Evolutionary conservation across 257 asterid species (phyloP), one percentile per base, ranked within the genome.

Genomic region (Salvia splendens): DNA sequence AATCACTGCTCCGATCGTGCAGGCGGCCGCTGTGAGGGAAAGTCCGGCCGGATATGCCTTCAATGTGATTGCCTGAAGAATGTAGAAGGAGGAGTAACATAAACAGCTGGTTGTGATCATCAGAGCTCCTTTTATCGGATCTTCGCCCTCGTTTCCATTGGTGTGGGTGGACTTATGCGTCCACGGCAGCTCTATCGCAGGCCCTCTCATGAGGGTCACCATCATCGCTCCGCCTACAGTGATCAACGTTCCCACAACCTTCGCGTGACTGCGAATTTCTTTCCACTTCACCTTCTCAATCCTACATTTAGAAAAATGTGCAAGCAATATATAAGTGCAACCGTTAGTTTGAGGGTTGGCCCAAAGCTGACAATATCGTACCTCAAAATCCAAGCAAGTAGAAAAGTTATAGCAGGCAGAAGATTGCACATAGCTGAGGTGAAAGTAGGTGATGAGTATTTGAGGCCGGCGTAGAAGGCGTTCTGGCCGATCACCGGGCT

Each of bases 401-500:
- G 15, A 52, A 81, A 81, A 15, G 95, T 87, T 12, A 87, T 38
- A 32, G 91, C 97, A 4, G 97, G 97, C 3, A 87, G 73, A 68
- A 85, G 74, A 62, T 89, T 89, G 73, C 85, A 76, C 87, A 89
- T 76, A 0, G 95, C 87, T 28, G 85, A 46, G 4, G 89, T 75
- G 60, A 80, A 81, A 51, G 89, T 87, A 5, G 97, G 85, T 3
- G 92, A 41, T 4, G 95, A 79, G 7, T 74, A 82, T 12, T 72
- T 82, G 88, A 89, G 74, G 12, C 94, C 97, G 17, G 78, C 82
- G 15, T 80, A 89, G 77, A 77, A 87, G 58, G 84, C 32, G 64
- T 89, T 85, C 74, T 85, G 95, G 35, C 82, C 95, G 9, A 89
- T 48, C 32, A 87, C 88, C 54, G 96, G 95, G 71, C 96, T 86